A percentile compares a stretch with the other conserved stretches of the same genome.
Evolutionary conservation across 1,284 basidiomycete genomes (phyloP).

Genomic region (Cutaneotrichosporon sp.): DNA sequence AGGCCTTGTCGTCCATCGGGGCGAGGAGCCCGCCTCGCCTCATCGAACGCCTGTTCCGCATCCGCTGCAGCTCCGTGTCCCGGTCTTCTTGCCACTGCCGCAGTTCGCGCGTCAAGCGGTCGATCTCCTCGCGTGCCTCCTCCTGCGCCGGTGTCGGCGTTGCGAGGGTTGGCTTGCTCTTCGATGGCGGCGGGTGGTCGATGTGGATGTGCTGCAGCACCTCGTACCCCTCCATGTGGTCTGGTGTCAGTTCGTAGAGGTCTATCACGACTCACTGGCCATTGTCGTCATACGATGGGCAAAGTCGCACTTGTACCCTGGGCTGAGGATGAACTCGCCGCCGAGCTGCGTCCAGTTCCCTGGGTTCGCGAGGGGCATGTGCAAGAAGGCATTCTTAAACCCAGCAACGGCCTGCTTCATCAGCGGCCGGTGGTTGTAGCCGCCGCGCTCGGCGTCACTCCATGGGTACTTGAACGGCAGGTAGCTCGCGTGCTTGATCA

Average conservation of each 20-base stretch:
- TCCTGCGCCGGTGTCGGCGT: constrained; percentile 2
- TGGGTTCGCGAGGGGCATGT: constrained; percentile 42
- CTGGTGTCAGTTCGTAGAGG: constrained; percentile 9
- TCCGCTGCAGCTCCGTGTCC: constrained; percentile 12
- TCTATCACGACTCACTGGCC: constrained; percentile 31
- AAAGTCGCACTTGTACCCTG: constrained; percentile 46
- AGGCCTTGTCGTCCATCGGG: neutral
- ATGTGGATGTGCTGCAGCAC: constrained; percentile 11
- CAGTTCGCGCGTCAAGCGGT: constrained; percentile 1
- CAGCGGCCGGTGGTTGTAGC: constrained; percentile 2
- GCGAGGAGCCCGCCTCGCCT: constrained; percentile 4
- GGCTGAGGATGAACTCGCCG: constrained; percentile 50
- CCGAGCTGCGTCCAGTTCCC: constrained; percentile 51
- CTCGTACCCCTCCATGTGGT: constrained; percentile 53
- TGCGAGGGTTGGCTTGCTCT: neutral
- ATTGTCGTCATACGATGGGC: constrained; percentile 53
- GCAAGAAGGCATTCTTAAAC: constrained; percentile 45
- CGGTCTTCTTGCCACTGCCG: constrained; percentile 10
- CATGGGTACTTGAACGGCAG: constrained; percentile 35
- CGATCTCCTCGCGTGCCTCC: constrained; percentile 11
- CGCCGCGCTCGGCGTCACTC: neutral
- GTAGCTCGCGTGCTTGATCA: constrained; percentile 47
- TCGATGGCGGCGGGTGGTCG: neutral
- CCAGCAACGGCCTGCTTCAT: constrained; percentile 21
- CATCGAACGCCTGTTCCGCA: constrained; percentile 6